A percentile compares a stretch with the other conserved stretches of the same genome.
Evolutionary conservation across 768 basidiomycete species (phyloP).

Genomic region (Pholiota molesta): DNA sequence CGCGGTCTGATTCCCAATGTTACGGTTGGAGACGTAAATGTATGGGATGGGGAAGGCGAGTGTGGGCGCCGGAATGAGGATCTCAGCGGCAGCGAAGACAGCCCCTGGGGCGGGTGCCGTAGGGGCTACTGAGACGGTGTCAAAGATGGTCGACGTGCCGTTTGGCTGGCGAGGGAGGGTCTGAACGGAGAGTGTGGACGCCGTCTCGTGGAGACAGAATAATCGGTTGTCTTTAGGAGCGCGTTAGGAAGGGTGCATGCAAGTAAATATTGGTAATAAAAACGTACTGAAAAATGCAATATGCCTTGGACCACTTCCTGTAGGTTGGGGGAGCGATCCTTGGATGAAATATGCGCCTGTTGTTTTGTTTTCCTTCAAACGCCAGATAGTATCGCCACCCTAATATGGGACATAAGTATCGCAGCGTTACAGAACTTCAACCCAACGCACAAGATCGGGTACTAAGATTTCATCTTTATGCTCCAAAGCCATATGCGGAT

Average conservation of each 20-base stretch:
- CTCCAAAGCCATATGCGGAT: conserved; percentile 71
- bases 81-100: conserved; percentile 59
- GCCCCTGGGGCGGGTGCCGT: conserved; percentile 29
- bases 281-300: conserved; percentile 35
- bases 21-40: conserved; percentile 73
- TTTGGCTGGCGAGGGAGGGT: conserved; percentile 52
- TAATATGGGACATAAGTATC: conserved; percentile 24
- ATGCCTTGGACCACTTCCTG: conserved; percentile 66
- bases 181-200: conserved; percentile 62
- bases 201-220: conserved; percentile 57
- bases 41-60: conserved; percentile 50
- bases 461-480: conserved; percentile 60
- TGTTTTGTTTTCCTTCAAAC: conserved; percentile 47
- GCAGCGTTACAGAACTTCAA: conserved; percentile 2
- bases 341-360: conserved; percentile 55
- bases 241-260: too few relatives aligned
- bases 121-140: conserved; percentile 54
- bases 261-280: conserved; percentile 30
- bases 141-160: conserved; percentile 52
- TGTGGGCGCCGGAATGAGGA: conserved; percentile 58
- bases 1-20: conserved; percentile 48
- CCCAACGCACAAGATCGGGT: conserved; percentile 58
- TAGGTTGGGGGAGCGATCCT: conserved; percentile 61
- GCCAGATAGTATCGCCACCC: conserved; percentile 75
- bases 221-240: conserved; percentile 45